A percentile compares a stretch with the other conserved stretches of the same genome.
phyloP scores from a whole-genome alignment of 139 green algal genomes.

The Chlamydomonas incerta region DNA sequence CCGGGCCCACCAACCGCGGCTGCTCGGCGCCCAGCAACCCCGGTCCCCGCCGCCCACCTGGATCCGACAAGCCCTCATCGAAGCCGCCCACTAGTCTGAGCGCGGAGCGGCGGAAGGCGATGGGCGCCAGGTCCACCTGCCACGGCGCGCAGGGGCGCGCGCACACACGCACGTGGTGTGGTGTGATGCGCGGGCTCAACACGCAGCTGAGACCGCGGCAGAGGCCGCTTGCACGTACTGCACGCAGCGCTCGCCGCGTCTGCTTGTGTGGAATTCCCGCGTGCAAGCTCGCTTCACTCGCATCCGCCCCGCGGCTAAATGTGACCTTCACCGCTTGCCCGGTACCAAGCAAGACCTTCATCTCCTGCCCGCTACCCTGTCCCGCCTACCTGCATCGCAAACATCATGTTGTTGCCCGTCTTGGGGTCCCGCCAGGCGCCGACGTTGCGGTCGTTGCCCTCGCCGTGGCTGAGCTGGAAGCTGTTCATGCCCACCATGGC shows the following conservation, averaged over 20 bases:
- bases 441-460: constrained; percentile 6
- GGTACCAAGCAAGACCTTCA: not conserved
- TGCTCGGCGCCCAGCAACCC: too few species aligned
- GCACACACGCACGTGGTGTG: too few species aligned
- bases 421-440: constrained; percentile 1
- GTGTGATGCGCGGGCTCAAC: too few species aligned
- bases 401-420: constrained; percentile 21
- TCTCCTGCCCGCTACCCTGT: not conserved
- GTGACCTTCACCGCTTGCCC: not conserved
- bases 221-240: too few species aligned
- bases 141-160: too few species aligned
- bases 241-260: too few species aligned
- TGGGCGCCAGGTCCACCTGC: constrained; percentile 41
- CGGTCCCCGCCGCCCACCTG: constrained; percentile 11
- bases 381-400: constrained; percentile 22
- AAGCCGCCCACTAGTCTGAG: constrained; percentile 41
- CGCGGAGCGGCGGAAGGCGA: constrained; percentile 7
- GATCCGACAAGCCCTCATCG: constrained; percentile 42
- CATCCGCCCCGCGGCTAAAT: too few species aligned
- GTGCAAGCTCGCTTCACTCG: too few species aligned
- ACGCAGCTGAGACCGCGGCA: too few species aligned
- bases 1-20: too few species aligned
- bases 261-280: too few species aligned
- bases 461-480: constrained; percentile 20
- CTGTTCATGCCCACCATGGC: constrained; percentile 29